These are phyloP conservation scores for Poronia punctata DNA, from an alignment of 495 filamentous ascomycete species.

Conservation along the genomic window DNA sequence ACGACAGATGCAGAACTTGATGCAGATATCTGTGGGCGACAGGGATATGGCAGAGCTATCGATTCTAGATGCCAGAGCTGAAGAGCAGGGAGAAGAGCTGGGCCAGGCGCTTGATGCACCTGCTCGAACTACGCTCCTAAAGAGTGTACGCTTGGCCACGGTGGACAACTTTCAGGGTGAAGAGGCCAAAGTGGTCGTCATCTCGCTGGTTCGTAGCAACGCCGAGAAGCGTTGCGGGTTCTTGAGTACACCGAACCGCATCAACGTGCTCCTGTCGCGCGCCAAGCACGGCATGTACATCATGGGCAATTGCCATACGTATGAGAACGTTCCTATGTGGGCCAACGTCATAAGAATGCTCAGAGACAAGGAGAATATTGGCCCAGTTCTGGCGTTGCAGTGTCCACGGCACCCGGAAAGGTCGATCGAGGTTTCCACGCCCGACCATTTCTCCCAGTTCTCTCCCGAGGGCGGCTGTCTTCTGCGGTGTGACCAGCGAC, in stretches of 20 bases:
- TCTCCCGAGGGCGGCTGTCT: conserved; percentile 70
- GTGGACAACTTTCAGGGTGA: conserved; percentile 88
- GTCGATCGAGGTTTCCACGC: conserved; percentile 46
- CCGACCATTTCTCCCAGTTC: conserved; percentile 54
- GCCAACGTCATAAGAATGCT: conserved; percentile 53
- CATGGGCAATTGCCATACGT: conserved; percentile 63
- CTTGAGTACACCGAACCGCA: conserved; percentile 64
- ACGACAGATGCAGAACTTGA: conserved; percentile 39
- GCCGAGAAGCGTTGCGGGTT: conserved; percentile 58
- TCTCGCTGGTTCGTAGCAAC: conserved; percentile 78
- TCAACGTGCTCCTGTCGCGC: conserved; percentile 71
- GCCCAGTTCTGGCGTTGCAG: conserved; percentile 46
- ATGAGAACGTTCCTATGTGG: conserved; percentile 60
- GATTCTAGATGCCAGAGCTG: conserved; percentile 34
- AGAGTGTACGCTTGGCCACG: conserved; percentile 64
- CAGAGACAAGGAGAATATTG: conserved; percentile 41
- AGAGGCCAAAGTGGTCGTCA: conserved; percentile 71
- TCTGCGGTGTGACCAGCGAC: conserved; percentile 49
- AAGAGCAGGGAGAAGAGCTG: conserved; percentile 15
- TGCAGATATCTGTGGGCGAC: conserved; percentile 61
- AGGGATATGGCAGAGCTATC: conserved; percentile 58
- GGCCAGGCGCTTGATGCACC: conserved; percentile 2
- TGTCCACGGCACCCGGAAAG: conserved; percentile 64
- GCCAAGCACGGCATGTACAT: conserved; percentile 82
- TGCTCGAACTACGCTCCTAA: conserved; percentile 46